Base-by-base conservation (phyloP, 2,329 filamentous ascomycete species). In the Thyridium curvatum region DNA sequence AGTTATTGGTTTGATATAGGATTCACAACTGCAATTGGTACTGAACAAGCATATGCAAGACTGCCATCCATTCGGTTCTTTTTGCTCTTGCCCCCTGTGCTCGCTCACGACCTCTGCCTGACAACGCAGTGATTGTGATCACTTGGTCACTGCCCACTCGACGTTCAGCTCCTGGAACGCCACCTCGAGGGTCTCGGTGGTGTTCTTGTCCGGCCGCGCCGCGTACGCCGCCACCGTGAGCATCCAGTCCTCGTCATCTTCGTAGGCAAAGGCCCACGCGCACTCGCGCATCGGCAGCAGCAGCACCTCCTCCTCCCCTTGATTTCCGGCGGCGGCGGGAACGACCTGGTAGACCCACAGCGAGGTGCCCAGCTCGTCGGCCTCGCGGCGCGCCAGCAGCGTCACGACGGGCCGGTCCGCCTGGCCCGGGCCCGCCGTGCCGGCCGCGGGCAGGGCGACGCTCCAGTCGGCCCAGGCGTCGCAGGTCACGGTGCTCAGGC, bases 391-490 rank as follows among this genome's bases (percentile, higher is more conserved):
- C 21, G 21, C 21, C 21, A 26, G 21, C 21, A 26, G 21, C 21
- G 21, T 26, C 6, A 26, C 10, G 21, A n/a, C n/a, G n/a, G n/a
- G n/a, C n/a, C n/a, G 21, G 21, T 26, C 21, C 21, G 21, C 10
- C 21, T n/a, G n/a, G 10, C 10, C 21, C 21, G 21, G 21, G 6
- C 21, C 21, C 10, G 6, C 21, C 6, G 21, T 26, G 51, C 15
- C 29, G 8, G 51, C 44, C 13, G 49, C 47, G 7, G 51, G 42
- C 2, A 64, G 49, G 6, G 69, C 58, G 37, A 91, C 65, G 56
- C 77, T 83, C 86, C 86, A 91, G 61, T 93, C 86, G 2, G 84
- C 78, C 71, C 73, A 91, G 31, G 64, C 60, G 55, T 90, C 84
- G 49, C 82, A 86, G 7, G 74, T 71, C 1, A 91, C 86, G 6